Conservation (phyloP, 148 eudicot genomes). For the Salicornia ramosissima region DNA sequence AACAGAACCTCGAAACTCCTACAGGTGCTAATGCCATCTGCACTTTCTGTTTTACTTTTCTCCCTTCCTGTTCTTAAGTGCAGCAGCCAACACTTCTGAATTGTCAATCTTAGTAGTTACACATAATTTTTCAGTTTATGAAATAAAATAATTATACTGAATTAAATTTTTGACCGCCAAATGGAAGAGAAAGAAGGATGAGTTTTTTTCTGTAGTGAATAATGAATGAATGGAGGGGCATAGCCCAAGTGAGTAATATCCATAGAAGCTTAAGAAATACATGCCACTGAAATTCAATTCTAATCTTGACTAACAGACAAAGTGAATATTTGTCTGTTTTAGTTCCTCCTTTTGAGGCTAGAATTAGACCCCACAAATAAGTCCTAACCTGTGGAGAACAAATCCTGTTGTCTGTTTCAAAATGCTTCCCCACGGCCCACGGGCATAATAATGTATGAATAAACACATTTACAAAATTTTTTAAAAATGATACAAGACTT, state of each 20-base stretch:
- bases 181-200: not conserved
- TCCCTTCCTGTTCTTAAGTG: not conserved
- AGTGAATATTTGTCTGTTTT: not conserved
- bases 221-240: constrained; percentile 31
- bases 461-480: not conserved
- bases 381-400: not conserved
- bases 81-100: constrained; percentile 14
- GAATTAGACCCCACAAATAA: constrained; percentile 20
- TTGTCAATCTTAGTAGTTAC: constrained; percentile 7
- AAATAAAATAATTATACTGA: not conserved
- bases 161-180: constrained; percentile 3
- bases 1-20: constrained; percentile 35
- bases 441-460: not conserved
- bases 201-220: constrained; percentile 27
- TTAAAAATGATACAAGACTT: not conserved
- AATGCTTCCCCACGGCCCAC: not conserved
- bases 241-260: constrained; percentile 22
- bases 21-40: constrained; percentile 37
- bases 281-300: constrained; percentile 27
- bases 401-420: constrained; percentile 13
- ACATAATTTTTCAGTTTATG: not conserved
- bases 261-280: constrained; percentile 30
- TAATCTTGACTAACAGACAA: not conserved
- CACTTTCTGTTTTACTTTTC: constrained; percentile 6
- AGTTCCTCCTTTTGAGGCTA: constrained; percentile 4